Evolutionary conservation across 345 rosid genomes (phyloP).

Genomic region (Mercurialis annua): DNA sequence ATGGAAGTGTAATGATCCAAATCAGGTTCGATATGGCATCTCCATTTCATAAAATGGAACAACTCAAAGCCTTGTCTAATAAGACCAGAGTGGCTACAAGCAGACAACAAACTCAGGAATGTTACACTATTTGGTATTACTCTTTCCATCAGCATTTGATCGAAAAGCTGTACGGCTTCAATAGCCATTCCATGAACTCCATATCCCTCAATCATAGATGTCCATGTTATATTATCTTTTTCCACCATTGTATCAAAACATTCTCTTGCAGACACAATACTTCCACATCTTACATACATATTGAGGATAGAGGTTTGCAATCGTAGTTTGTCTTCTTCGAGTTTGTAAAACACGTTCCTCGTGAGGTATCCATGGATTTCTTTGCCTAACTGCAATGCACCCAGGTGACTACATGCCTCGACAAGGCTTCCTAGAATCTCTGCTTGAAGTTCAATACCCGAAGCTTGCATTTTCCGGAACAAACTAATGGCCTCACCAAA

Average conservation of each 20-base stretch:
- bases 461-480: slow-evolving; percentile 26
- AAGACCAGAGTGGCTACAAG: slow-evolving; percentile 38
- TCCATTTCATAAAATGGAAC: not conserved
- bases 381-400: slow-evolving; percentile 32
- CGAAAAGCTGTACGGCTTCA: slow-evolving; percentile 30
- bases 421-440: slow-evolving; percentile 28
- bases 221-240: slow-evolving; percentile 37
- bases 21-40: not conserved
- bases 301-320: slow-evolving; percentile 27
- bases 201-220: slow-evolving; percentile 46
- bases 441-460: slow-evolving; percentile 21
- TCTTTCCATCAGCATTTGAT: slow-evolving; percentile 28
- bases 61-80: slow-evolving; percentile 27
- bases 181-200: slow-evolving; percentile 33
- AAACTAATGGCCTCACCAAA: slow-evolving; percentile 27
- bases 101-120: slow-evolving; percentile 35
- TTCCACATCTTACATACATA: slow-evolving; percentile 36
- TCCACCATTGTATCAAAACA: slow-evolving; percentile 26
- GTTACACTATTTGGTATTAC: slow-evolving; percentile 29
- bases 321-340: slow-evolving; percentile 13
- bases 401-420: slow-evolving; percentile 25
- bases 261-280: slow-evolving; percentile 28
- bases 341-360: slow-evolving; percentile 15
- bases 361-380: slow-evolving; percentile 31
- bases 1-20: not conserved